Percentiles rank a stretch among this genome's conserved stretches.
phyloP scores from a whole-genome alignment of 2,329 filamentous ascomycete genomes.

The Nigrospora sphaerica region DNA sequence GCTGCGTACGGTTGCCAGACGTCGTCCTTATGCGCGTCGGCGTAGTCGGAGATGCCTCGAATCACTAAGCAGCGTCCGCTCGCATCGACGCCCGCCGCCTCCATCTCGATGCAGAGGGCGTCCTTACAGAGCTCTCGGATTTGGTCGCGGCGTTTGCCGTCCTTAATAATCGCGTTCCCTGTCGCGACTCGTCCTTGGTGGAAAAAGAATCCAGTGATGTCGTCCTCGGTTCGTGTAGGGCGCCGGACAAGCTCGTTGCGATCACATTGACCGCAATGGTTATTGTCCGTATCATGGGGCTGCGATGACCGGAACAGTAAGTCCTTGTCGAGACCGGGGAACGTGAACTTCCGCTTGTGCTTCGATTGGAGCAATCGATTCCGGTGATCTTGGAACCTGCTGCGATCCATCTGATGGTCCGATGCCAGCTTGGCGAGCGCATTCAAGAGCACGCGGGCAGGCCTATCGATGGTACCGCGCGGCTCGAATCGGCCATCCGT shows the following conservation, averaged over 20 bases:
- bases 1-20: neutral
- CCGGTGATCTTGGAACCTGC: neutral
- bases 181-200: neutral
- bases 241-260: neutral
- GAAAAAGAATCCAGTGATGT: neutral
- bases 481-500: neutral
- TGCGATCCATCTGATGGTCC: neutral
- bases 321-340: neutral
- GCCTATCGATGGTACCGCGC: neutral
- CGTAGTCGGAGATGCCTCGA: neutral
- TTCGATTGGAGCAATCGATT: neutral
- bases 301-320: neutral
- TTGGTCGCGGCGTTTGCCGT: neutral
- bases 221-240: neutral
- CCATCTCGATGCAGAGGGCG: conserved; percentile 1
- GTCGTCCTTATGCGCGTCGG: neutral
- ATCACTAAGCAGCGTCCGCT: neutral
- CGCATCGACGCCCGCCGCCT: neutral
- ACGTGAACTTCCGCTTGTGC: neutral
- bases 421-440: neutral
- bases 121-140: neutral
- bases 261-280: neutral
- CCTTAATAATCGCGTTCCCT: neutral
- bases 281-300: neutral
- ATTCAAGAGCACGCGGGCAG: neutral